phyloP scores from a whole-genome alignment of 148 eudicot species.

The Vaccinium corymbosum region DNA sequence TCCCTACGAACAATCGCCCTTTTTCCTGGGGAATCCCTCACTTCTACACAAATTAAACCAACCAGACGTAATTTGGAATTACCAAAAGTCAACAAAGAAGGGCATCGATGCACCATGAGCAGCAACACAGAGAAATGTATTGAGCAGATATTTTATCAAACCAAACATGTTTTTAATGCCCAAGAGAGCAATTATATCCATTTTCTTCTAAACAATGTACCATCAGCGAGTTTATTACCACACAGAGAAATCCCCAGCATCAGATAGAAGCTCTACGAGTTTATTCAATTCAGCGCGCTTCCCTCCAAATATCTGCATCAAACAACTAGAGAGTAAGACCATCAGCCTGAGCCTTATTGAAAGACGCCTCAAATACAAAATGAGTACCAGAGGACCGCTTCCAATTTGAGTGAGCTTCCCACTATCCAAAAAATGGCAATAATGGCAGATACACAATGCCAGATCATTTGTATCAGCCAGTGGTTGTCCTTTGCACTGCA shows the following conservation, averaged over 20 bases:
- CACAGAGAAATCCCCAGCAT: slow-evolving; percentile 51
- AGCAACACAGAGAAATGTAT: not conserved
- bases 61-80: not conserved
- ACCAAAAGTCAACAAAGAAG: not conserved
- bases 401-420: slow-evolving; percentile 60
- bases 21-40: not conserved
- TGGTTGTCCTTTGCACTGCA: slow-evolving; percentile 47
- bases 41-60: not conserved
- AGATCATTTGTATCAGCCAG: slow-evolving; percentile 27
- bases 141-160: not conserved
- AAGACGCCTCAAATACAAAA: slow-evolving; percentile 15
- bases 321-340: slow-evolving; percentile 9
- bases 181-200: not conserved
- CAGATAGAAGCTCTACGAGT: slow-evolving; percentile 53
- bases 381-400: slow-evolving; percentile 56
- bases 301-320: slow-evolving; percentile 52
- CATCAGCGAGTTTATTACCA: slow-evolving; percentile 40
- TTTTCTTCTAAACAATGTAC: not conserved
- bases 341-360: slow-evolving; percentile 10
- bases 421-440: slow-evolving; percentile 60
- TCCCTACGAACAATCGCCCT: not conserved
- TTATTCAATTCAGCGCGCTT: slow-evolving; percentile 55
- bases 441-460: slow-evolving; percentile 48
- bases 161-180: not conserved
- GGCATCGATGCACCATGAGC: not conserved